These are phyloP conservation scores for Hygrophoropsis aurantiaca DNA, from an alignment of 768 basidiomycete genomes.

Conservation along the genomic window DNA sequence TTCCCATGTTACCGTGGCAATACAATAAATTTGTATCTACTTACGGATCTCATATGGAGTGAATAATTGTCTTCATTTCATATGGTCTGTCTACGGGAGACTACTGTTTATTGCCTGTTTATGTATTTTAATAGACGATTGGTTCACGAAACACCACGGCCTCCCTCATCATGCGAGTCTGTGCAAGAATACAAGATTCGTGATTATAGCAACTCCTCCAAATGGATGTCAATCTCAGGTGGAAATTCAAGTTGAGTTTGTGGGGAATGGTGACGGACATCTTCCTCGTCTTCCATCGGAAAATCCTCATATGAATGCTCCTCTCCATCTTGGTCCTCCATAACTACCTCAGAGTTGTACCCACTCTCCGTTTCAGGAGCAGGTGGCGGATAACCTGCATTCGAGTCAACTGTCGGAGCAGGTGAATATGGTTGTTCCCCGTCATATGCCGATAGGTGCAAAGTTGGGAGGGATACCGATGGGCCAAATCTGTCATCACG, in stretches of 20 bases:
- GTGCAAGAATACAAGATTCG: neutral
- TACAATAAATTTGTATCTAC: too few species aligned
- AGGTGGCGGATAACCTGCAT: conserved; percentile 37
- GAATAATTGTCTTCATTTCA: too few species aligned
- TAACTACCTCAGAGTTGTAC: conserved; percentile 52
- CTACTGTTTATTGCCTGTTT: too few species aligned
- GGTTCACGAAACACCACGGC: neutral
- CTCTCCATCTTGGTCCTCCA: conserved; percentile 20
- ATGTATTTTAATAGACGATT: too few species aligned
- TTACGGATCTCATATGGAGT: too few species aligned
- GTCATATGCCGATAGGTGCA: conserved; percentile 25
- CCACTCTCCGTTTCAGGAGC: conserved; percentile 50
- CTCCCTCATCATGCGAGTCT: neutral
- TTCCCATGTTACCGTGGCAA: too few species aligned
- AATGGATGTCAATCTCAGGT: conserved; percentile 28
- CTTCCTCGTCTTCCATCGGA: conserved; percentile 18
- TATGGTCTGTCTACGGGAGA: too few species aligned
- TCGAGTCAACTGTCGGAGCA: conserved; percentile 51
- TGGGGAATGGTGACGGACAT: conserved; percentile 6
- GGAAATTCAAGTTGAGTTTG: conserved; percentile 11
- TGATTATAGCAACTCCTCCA: conserved; percentile 21
- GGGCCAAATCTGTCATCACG: conserved; percentile 28
- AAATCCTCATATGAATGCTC: conserved; percentile 7
- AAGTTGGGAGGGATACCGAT: conserved; percentile 21
- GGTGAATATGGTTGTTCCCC: conserved; percentile 45